Conservation (phyloP, 2,329 filamentous ascomycete genomes). For the Penicillium sp. region DNA sequence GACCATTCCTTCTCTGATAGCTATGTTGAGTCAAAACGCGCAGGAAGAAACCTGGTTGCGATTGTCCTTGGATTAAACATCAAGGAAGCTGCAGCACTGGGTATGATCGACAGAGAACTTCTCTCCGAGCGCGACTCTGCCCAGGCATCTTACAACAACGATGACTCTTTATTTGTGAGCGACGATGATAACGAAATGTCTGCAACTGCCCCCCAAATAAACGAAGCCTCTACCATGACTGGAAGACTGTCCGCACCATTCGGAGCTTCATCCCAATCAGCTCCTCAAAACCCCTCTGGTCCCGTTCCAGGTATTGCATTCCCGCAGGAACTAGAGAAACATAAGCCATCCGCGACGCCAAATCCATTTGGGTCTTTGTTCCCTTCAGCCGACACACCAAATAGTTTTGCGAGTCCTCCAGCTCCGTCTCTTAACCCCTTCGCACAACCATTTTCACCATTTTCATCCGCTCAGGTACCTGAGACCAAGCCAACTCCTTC, state of each 20-base stretch:
- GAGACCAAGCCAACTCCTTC: not conserved
- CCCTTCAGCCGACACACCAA: not conserved
- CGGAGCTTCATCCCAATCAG: constrained; percentile 29
- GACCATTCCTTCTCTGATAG: constrained; percentile 59
- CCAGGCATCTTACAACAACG: constrained; percentile 30
- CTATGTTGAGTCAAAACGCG: constrained; percentile 64
- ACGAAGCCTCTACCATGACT: constrained; percentile 14
- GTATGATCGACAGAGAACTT: constrained; percentile 54
- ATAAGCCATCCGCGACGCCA: constrained; percentile 21
- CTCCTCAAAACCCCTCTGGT: not conserved
- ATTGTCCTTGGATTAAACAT: constrained; percentile 63
- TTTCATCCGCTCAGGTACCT: constrained; percentile 6
- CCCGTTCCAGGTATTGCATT: constrained; percentile 1
- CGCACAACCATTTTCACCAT: constrained; percentile 11
- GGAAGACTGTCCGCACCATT: constrained; percentile 19
- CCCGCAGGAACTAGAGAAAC: constrained; percentile 3
- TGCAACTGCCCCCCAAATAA: constrained; percentile 27
- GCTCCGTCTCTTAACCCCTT: constrained; percentile 21
- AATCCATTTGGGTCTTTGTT: constrained; percentile 16
- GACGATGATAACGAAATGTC: constrained; percentile 41
- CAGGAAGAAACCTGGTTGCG: constrained; percentile 59
- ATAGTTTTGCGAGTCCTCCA: not conserved
- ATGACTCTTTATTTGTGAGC: constrained; percentile 46
- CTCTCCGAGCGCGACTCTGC: constrained; percentile 34
- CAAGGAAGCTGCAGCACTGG: constrained; percentile 53